phyloP scores from a whole-genome alignment of 257 asterid genomes.

The Ligustrum vulgare region DNA sequence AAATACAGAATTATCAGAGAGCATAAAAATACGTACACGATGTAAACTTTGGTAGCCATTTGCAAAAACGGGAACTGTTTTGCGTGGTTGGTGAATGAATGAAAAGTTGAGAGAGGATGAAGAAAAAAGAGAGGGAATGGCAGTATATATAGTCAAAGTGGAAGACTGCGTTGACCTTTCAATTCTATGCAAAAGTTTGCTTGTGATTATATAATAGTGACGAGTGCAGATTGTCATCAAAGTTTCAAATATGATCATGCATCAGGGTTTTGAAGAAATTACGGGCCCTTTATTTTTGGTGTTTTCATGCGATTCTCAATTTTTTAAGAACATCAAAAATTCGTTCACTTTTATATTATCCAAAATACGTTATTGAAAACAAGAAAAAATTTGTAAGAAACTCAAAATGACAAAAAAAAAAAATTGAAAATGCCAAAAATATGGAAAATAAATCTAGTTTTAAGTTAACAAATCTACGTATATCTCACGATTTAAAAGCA shows the following conservation, averaged over 20 bases:
- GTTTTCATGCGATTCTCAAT: neutral
- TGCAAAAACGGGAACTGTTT: constrained; percentile 16
- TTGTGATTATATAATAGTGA: constrained; percentile 6
- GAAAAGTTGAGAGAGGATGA: constrained; percentile 1
- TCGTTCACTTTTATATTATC: too few relatives aligned
- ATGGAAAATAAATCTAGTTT: too few relatives aligned
- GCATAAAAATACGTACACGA: constrained; percentile 43
- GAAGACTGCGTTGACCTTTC: constrained; percentile 32
- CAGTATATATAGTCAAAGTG: constrained; percentile 24
- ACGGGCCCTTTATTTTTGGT: too few relatives aligned
- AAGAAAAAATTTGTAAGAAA: too few relatives aligned
- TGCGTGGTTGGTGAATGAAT: constrained; percentile 28
- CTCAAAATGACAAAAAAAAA: too few relatives aligned
- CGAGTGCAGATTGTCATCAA: constrained; percentile 19
- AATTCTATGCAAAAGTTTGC: neutral
- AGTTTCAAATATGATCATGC: neutral
- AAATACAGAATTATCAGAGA: neutral
- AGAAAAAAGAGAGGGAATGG: constrained; percentile 14
- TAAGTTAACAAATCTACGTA: too few relatives aligned
- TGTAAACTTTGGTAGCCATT: constrained; percentile 68
- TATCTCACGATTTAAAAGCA: too few relatives aligned
- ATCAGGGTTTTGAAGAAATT: neutral
- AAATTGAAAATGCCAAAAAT: too few relatives aligned
- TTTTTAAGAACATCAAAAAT: neutral
- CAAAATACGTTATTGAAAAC: too few relatives aligned